Base-by-base conservation (phyloP, 179 eudicot genomes). In the Beta macrorhiza region DNA sequence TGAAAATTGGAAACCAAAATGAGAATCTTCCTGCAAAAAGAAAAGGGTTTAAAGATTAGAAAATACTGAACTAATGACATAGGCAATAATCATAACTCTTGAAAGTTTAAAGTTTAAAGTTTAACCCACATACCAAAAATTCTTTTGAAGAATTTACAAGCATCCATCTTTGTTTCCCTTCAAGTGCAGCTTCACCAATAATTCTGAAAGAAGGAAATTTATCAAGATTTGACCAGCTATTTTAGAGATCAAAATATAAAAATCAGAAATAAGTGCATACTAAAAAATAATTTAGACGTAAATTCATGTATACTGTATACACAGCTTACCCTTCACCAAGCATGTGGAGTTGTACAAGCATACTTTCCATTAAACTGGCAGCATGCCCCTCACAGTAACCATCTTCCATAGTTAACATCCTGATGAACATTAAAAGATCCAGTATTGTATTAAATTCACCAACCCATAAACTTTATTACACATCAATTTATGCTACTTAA, bases 261-360 rank as follows among this genome's bases (percentile, higher is more conserved):
- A 37, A 37, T 37, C 42, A 37, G 42, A 44, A 15, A 68, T 3
- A 29, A 51, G 32, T 16, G 5, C 9, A 65, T 22, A 5, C 13
- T 65, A 15, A 11, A 13, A 15, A 42, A 22, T n/a, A 4, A 37
- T 37, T 37, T 52, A 62, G 10, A 73, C 14, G 5, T 0, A 42
- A 17, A 71, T 69, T 22, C 8, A 11, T 64, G 42, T 15, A 19
- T 3, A 44, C 5, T 64, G 42, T 15, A 19, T 3, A 44, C 9
- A 52, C 7, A 78, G 62, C 92, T 82, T 95, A 93, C 98, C 99
- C 99, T 79, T 88, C 87, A 74, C 98, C 99, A 37, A 91, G 79
- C 69, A 86, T 79, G 77, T 91, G 99, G 55, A 89, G 93, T 87
- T 89, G 94, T 67, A 86, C 82, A 85, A 87, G 86, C 93, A 93